Conservation (phyloP, 768 basidiomycete species). For the Russula vinacea region DNA sequence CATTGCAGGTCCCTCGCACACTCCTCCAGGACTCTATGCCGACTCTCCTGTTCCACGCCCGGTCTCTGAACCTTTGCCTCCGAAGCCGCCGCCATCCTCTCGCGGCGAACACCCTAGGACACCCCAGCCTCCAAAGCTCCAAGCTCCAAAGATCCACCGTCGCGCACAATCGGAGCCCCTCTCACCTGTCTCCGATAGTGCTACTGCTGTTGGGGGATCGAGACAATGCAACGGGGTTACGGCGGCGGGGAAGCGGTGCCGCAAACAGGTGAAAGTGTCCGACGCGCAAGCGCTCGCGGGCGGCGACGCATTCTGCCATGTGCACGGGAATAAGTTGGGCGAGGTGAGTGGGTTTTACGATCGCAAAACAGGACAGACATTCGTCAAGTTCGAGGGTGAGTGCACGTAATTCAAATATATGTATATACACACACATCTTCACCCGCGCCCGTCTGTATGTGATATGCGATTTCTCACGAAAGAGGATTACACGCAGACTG, state of each 20-base stretch:
- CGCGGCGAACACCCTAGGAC: slow-evolving; percentile 16
- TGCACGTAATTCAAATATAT: background rate
- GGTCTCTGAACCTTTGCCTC: background rate
- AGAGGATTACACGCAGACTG: slow-evolving; percentile 47
- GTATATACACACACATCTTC: background rate
- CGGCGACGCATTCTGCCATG: slow-evolving; percentile 53
- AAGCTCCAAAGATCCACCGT: slow-evolving; percentile 6
- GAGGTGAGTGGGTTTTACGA: slow-evolving; percentile 55
- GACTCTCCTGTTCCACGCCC: background rate
- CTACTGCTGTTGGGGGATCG: background rate
- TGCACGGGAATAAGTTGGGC: slow-evolving; percentile 59
- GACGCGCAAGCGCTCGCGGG: slow-evolving; percentile 35
- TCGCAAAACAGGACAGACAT: slow-evolving; percentile 44
- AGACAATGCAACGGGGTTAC: slow-evolving; percentile 64
- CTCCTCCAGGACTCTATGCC: background rate
- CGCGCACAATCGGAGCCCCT: slow-evolving; percentile 28
- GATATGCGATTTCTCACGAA: background rate
- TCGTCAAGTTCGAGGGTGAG: slow-evolving; percentile 57
- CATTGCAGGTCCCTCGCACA: background rate
- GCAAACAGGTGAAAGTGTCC: slow-evolving; percentile 46
- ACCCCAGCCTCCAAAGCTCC: slow-evolving; percentile 19
- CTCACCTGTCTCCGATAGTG: slow-evolving; percentile 29
- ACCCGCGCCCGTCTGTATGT: background rate
- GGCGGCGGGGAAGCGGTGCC: slow-evolving; percentile 61
- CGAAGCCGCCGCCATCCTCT: slow-evolving; percentile 5